Evolutionary conservation across 169 alveolate species (phyloP).

Genomic region (Plasmodium relictum): DNA sequence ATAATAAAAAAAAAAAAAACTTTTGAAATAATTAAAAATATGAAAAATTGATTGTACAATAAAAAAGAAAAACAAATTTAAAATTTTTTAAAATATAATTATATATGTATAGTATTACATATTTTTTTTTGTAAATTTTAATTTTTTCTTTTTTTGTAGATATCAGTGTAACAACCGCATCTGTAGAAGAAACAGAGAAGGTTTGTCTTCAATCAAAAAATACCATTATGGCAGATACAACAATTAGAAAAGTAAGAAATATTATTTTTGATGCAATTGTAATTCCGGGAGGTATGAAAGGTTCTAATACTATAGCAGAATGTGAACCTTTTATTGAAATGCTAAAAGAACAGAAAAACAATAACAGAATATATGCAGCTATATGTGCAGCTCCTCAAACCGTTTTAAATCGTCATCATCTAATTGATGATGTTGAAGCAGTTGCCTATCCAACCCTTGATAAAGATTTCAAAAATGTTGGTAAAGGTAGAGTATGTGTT

Average conservation of each 20-base stretch:
- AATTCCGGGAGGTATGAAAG: conserved; percentile 87
- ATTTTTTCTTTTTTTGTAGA: conserved; percentile 78
- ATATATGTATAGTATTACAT: background rate
- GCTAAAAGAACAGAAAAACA: conserved; percentile 81
- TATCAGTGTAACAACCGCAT: conserved; percentile 61
- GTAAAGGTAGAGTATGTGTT: conserved; percentile 84
- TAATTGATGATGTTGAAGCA: conserved; percentile 85
- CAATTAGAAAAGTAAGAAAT: conserved; percentile 77
- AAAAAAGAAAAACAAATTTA: background rate
- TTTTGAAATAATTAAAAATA: no score
- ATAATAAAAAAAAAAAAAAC: background rate
- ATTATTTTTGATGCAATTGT: conserved; percentile 80
- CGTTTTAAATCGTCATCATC: conserved; percentile 82
- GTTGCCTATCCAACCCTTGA: conserved; percentile 86
- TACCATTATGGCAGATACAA: conserved; percentile 79
- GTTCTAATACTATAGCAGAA: conserved; percentile 77
- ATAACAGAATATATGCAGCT: conserved; percentile 85
- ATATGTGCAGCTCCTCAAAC: conserved; percentile 88
- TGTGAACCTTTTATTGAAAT: conserved; percentile 62
- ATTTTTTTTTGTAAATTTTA: conserved; percentile 5
- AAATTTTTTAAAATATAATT: background rate
- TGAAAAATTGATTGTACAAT: no score
- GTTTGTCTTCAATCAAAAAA: conserved; percentile 66
- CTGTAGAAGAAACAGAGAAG: conserved; percentile 56
- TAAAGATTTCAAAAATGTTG: conserved; percentile 80